Conservation (phyloP, 176 grass and related monocot genomes). For the Ensete glaucum region DNA sequence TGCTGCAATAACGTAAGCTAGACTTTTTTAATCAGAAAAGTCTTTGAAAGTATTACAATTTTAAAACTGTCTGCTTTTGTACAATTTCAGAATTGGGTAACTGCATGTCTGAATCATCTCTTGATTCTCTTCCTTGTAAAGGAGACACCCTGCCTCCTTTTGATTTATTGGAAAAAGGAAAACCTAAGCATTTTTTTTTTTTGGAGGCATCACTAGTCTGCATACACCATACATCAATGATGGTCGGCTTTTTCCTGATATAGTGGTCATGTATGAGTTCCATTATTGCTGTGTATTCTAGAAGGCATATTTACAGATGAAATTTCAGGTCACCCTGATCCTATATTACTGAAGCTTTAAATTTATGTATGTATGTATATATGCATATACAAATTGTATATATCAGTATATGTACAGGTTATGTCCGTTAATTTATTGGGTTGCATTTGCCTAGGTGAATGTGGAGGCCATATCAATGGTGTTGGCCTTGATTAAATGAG, state of each 20-base stretch:
- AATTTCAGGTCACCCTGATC: not conserved
- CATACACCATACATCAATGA: too few relatives aligned
- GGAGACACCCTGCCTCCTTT: not conserved
- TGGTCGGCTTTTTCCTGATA: too few relatives aligned
- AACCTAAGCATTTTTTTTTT: too few relatives aligned
- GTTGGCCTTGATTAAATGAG: not conserved
- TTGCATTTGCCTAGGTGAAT: not conserved
- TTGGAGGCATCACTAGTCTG: too few relatives aligned
- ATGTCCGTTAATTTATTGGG: not conserved
- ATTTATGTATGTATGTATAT: not conserved
- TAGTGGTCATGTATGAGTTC: too few relatives aligned
- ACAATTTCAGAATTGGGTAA: not conserved
- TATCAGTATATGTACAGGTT: not conserved
- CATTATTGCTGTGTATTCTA: not conserved
- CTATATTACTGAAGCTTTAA: not conserved
- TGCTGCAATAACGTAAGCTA: not conserved
- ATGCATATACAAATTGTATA: too few relatives aligned
- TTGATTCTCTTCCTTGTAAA: not conserved
- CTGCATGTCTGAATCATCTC: not conserved
- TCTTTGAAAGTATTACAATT: not conserved
- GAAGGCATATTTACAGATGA: not conserved
- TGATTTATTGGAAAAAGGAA: not conserved
- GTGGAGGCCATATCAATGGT: not conserved
- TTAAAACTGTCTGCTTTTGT: not conserved
- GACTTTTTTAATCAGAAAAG: not conserved